These are phyloP conservation scores for Abortiporus biennis DNA, from an alignment of 1,284 basidiomycete genomes.

Conservation along the genomic window DNA sequence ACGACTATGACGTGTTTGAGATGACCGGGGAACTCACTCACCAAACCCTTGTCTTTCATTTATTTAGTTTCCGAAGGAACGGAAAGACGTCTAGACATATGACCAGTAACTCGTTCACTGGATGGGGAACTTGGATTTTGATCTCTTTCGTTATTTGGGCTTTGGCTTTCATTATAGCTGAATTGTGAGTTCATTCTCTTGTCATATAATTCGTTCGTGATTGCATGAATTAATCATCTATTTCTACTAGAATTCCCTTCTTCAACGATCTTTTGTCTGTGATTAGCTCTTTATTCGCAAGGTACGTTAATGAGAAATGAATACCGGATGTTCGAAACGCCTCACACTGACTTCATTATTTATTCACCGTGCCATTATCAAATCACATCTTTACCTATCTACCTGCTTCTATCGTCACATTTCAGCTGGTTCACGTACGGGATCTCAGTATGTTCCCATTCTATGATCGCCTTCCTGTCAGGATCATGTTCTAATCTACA, in stretches of 20 bases:
- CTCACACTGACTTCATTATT: too few species aligned
- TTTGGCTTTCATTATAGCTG: constrained; percentile 25
- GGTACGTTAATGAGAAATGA: constrained; percentile 13
- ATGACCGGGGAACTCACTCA: background rate
- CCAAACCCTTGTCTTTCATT: background rate
- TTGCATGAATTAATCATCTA: background rate
- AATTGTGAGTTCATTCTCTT: constrained; percentile 20
- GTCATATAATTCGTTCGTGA: background rate
- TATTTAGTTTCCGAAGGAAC: constrained; percentile 23
- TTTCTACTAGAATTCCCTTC: constrained; percentile 25
- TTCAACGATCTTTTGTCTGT: constrained; percentile 28
- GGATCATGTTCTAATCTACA: background rate
- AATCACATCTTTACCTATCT: background rate
- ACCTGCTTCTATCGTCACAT: background rate
- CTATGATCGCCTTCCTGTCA: too few species aligned
- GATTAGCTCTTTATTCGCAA: constrained; percentile 25
- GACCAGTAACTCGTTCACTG: constrained; percentile 22
- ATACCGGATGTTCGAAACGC: too few species aligned
- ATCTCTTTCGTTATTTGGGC: constrained; percentile 23
- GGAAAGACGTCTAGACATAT: constrained; percentile 21
- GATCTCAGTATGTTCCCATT: constrained; percentile 21
- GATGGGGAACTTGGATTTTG: constrained; percentile 25
- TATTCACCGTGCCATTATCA: background rate
- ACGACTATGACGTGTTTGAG: background rate
- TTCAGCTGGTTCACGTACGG: constrained; percentile 27